phyloP scores from a whole-genome alignment of 352 stramenopile species.

The Phytophthora citricola region DNA sequence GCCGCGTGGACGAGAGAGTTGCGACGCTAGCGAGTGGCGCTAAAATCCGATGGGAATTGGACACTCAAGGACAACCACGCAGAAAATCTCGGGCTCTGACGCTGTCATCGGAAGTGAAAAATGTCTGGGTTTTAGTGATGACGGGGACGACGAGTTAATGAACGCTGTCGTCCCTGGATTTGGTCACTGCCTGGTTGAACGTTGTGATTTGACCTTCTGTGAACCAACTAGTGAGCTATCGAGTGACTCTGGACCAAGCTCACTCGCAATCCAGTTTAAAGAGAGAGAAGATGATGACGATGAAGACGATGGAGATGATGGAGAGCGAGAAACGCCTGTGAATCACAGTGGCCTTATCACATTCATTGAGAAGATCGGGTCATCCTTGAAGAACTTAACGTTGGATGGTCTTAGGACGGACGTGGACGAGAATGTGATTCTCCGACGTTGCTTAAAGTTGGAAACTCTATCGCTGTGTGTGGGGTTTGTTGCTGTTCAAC shows the following conservation, averaged over 20 bases:
- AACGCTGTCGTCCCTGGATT: conserved; percentile 13
- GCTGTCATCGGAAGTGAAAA: neutral
- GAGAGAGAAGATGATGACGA: neutral
- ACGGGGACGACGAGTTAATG: conserved; percentile 8
- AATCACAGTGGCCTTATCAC: neutral
- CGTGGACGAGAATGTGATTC: conserved; percentile 8
- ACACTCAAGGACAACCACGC: neutral
- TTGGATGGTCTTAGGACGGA: neutral
- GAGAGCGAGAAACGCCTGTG: neutral
- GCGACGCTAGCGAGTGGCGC: neutral
- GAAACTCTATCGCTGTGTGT: conserved; percentile 2
- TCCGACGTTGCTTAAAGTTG: conserved; percentile 8
- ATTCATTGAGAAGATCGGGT: conserved; percentile 4
- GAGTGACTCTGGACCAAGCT: neutral
- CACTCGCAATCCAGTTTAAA: neutral
- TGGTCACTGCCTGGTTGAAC: conserved; percentile 5
- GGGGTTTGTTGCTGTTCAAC: neutral
- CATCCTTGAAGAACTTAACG: conserved; percentile 1
- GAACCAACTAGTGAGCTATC: neutral
- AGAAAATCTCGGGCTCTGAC: neutral
- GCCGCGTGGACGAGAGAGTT: neutral
- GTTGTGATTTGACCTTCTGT: neutral
- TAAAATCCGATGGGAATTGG: conserved; percentile 3
- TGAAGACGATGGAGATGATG: neutral
- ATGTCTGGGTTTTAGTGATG: conserved; percentile 6